phyloP scores from a whole-genome alignment of 768 basidiomycete genomes.

The Rhizopogon sp. region DNA sequence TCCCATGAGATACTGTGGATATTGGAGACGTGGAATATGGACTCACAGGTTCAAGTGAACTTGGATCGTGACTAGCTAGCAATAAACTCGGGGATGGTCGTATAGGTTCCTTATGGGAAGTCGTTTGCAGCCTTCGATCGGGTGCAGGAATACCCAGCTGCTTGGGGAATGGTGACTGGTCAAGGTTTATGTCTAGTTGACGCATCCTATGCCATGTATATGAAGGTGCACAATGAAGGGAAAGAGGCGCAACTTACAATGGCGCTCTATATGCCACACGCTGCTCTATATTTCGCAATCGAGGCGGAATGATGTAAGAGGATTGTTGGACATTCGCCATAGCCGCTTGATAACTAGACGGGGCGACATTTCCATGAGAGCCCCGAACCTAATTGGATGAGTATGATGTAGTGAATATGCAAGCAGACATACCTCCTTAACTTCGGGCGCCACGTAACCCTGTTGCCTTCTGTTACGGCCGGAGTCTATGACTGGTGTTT shows the following conservation, averaged over 20 bases:
- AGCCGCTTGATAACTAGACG: not conserved
- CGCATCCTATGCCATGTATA: not conserved
- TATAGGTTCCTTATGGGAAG: not conserved
- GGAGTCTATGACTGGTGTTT: not conserved
- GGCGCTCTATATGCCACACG: not conserved
- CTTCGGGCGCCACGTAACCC: not conserved
- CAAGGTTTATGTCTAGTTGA: not conserved
- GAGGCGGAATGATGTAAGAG: not conserved
- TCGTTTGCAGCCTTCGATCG: not conserved
- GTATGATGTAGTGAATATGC: not conserved
- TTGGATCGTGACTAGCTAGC: no score
- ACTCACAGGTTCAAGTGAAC: not conserved
- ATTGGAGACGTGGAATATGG: not conserved
- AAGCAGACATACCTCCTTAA: not conserved
- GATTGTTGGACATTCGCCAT: not conserved
- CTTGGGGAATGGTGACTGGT: not conserved
- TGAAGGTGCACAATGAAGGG: not conserved
- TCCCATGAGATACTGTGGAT: not conserved
- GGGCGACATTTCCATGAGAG: not conserved
- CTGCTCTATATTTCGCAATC: not conserved
- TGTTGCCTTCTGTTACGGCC: not conserved
- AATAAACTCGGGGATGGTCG: not conserved
- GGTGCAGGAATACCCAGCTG: not conserved
- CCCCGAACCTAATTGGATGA: not conserved
- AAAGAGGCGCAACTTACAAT: not conserved